Conservation (phyloP, 371 early-diverging fungal genomes). For the Lichtheimia ornata region DNA sequence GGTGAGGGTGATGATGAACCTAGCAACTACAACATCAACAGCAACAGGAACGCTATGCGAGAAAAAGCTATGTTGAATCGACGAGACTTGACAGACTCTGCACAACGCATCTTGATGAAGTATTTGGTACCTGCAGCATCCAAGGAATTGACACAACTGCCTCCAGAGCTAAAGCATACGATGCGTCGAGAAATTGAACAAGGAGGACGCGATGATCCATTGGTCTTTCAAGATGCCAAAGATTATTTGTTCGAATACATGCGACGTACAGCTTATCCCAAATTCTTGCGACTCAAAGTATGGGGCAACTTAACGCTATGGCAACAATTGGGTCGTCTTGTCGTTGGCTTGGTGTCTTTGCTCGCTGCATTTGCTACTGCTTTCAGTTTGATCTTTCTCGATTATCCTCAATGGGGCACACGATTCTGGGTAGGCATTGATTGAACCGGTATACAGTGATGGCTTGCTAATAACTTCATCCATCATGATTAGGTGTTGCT, state of each 20-base stretch:
- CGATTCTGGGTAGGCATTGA: constrained; percentile 54
- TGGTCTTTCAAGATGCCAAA: constrained; percentile 61
- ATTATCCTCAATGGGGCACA: constrained; percentile 47
- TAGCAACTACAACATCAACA: constrained; percentile 1
- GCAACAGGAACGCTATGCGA: not conserved
- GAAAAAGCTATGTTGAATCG: constrained; percentile 38
- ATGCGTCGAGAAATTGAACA: constrained; percentile 42
- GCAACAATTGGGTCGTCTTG: constrained; percentile 55
- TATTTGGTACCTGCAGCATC: constrained; percentile 61
- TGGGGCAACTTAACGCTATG: constrained; percentile 59
- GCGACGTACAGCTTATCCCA: constrained; percentile 58
- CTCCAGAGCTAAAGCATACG: constrained; percentile 29
- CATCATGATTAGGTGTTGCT: constrained; percentile 28
- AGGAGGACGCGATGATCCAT: constrained; percentile 51
- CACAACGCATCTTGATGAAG: constrained; percentile 54
- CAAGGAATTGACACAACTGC: constrained; percentile 49
- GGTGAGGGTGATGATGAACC: constrained; percentile 1
- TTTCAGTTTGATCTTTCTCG: constrained; percentile 60
- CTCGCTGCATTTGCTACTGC: constrained; percentile 57
- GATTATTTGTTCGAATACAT: constrained; percentile 60
- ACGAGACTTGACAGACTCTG: constrained; percentile 59
- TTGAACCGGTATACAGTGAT: not conserved
- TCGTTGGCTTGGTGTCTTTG: constrained; percentile 54
- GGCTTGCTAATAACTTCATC: not conserved
- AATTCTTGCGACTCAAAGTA: constrained; percentile 59